A percentile compares a stretch with the other conserved stretches of the same genome.
Evolutionary conservation across 306 rosid genomes (phyloP).

Genomic region (Bauhinia variegata): DNA sequence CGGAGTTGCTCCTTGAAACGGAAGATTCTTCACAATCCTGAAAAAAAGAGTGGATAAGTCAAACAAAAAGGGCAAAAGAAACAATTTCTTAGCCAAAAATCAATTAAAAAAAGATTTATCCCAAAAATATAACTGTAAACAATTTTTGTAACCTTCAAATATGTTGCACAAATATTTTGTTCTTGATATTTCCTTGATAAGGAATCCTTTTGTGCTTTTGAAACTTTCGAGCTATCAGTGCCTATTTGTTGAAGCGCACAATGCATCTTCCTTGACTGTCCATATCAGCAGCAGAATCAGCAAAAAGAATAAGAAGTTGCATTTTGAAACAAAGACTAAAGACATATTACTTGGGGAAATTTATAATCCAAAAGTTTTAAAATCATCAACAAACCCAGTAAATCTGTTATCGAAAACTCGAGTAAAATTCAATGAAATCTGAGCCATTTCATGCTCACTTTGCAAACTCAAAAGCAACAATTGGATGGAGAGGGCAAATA

Average conservation of each 20-base stretch:
- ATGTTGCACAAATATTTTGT: conserved; percentile 30
- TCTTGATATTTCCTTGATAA: conserved; percentile 44
- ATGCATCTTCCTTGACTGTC: conserved; percentile 72
- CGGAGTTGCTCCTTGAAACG: conserved; percentile 48
- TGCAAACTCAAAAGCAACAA: conserved; percentile 18
- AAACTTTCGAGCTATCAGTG: conserved; percentile 50
- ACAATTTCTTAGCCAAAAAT: conserved; percentile 10
- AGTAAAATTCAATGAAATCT: conserved; percentile 2
- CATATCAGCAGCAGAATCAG: conserved; percentile 28
- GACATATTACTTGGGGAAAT: conserved; percentile 4
- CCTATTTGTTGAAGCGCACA: conserved; percentile 52
- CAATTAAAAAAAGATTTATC: conserved; percentile 14
- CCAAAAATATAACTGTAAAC: conserved; percentile 25
- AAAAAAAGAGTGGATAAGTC: conserved; percentile 27
- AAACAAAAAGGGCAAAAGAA: conserved; percentile 24
- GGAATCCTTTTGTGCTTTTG: conserved; percentile 49
- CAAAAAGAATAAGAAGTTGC: conserved; percentile 9
- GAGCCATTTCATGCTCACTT: conserved; percentile 3
- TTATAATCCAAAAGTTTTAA: neutral
- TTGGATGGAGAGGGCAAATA: conserved; percentile 14
- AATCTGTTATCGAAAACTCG: conserved; percentile 18
- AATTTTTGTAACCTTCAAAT: conserved; percentile 46
- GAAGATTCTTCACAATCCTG: conserved; percentile 68
- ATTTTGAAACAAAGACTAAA: conserved; percentile 18
- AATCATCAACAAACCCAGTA: conserved; percentile 13